Evolutionary conservation across 306 rosid species (phyloP).

Genomic region (Lithocarpus polystachyus): DNA sequence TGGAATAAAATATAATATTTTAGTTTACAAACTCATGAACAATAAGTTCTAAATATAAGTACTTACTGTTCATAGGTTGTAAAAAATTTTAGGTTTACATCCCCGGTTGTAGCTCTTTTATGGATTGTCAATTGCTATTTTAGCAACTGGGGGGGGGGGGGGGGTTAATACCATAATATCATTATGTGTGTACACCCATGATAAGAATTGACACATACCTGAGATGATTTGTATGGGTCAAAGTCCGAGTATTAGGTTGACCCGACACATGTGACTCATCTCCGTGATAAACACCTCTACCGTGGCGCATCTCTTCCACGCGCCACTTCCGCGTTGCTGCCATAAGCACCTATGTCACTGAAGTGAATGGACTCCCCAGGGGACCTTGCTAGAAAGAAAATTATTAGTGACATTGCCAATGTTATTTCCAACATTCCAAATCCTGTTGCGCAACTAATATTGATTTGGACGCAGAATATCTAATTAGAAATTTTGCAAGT

Average conservation of each 20-base stretch:
- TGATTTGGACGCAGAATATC: conserved; percentile 20
- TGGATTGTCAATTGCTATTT: no score
- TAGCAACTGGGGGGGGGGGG: no score
- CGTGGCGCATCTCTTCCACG: conserved; percentile 3
- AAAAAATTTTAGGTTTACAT: no score
- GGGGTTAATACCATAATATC: no score
- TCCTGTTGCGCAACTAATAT: conserved; percentile 37
- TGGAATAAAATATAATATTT: no score
- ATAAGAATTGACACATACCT: conserved; percentile 19
- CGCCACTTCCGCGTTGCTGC: conserved; percentile 18
- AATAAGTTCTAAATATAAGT: no score
- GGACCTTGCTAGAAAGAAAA: conserved; percentile 22
- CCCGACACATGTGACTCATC: not conserved
- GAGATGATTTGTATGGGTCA: conserved; percentile 4
- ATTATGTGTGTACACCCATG: no score
- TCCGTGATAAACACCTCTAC: conserved; percentile 11
- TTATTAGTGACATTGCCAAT: conserved; percentile 19
- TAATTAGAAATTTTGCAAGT: no score
- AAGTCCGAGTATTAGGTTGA: not conserved
- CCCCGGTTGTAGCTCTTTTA: no score
- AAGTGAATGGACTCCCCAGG: conserved; percentile 7
- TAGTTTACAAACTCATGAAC: no score
- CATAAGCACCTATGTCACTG: no score
- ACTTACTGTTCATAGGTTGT: no score
- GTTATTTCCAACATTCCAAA: conserved; percentile 31